Percentiles rank a stretch among this genome's conserved stretches.
phyloP scores from a whole-genome alignment of 1,284 basidiomycete genomes.

The Irpex sp. region DNA sequence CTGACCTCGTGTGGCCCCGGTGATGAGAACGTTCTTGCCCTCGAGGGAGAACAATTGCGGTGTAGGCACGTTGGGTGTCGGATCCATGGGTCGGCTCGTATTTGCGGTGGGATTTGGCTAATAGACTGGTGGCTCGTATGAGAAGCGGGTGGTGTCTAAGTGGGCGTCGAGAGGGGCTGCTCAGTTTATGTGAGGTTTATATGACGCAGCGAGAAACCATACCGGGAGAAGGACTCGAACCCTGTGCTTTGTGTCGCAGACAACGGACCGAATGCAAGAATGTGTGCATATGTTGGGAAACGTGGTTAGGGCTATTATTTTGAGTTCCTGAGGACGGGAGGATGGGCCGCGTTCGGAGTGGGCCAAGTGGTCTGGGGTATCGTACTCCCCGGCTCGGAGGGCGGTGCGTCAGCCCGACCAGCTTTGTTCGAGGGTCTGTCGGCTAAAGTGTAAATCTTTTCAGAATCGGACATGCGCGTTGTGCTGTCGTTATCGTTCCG shows the following conservation, averaged over 20 bases:
- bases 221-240: neutral
- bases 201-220: neutral
- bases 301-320: neutral
- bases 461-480: too few species aligned
- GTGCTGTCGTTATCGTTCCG: too few species aligned
- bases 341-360: neutral
- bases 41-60: constrained; percentile 58
- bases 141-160: neutral
- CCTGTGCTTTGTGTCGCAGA: neutral
- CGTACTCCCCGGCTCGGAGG: constrained; percentile 21
- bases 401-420: constrained; percentile 15
- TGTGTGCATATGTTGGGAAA: neutral
- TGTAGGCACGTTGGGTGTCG: constrained; percentile 40
- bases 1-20: constrained; percentile 64
- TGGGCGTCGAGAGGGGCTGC: neutral
- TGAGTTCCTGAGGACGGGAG: neutral
- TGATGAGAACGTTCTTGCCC: constrained; percentile 64
- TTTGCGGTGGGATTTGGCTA: neutral
- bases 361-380: neutral
- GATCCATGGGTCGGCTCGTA: constrained; percentile 34
- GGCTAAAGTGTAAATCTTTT: constrained; percentile 7
- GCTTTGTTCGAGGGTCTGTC: constrained; percentile 18
- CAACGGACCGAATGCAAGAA: neutral
- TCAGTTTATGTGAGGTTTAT: neutral
- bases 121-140: too few species aligned